Conservation (phyloP, 495 filamentous ascomycete species). For the Aspergillus nanangensis region DNA sequence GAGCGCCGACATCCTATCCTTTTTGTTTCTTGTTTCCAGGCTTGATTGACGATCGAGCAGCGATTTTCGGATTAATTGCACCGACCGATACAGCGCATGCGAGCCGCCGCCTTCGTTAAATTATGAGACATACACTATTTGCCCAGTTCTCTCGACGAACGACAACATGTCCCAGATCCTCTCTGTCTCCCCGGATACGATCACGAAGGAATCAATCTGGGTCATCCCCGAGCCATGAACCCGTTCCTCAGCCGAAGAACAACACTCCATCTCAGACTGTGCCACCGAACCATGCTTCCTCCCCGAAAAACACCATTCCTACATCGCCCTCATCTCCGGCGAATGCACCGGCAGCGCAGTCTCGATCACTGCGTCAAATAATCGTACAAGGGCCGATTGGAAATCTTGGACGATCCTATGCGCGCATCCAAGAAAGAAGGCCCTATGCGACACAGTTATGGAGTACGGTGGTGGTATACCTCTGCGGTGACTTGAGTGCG, state of each 20-base stretch:
- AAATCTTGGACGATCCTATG: slow-evolving; percentile 50
- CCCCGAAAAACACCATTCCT: slow-evolving; percentile 2
- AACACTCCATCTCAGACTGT: background rate
- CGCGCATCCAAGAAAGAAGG: slow-evolving; percentile 58
- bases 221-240: slow-evolving; percentile 6
- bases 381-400: slow-evolving; percentile 51
- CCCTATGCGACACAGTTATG: slow-evolving; percentile 76
- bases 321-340: slow-evolving; percentile 23
- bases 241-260: slow-evolving; percentile 3
- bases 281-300: background rate
- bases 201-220: slow-evolving; percentile 22
- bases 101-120: background rate
- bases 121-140: slow-evolving; percentile 13
- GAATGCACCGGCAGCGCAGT: slow-evolving; percentile 27
- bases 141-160: slow-evolving; percentile 14
- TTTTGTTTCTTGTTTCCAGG: no score
- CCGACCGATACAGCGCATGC: background rate
- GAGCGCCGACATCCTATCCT: no score
- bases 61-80: background rate
- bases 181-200: slow-evolving; percentile 18
- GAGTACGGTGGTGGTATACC: slow-evolving; percentile 72
- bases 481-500: slow-evolving; percentile 74
- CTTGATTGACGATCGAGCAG: no score
- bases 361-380: slow-evolving; percentile 54
- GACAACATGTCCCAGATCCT: slow-evolving; percentile 14